Evolutionary conservation across 768 basidiomycete genomes (phyloP).

Genomic region (Phylloporus arenicola): DNA sequence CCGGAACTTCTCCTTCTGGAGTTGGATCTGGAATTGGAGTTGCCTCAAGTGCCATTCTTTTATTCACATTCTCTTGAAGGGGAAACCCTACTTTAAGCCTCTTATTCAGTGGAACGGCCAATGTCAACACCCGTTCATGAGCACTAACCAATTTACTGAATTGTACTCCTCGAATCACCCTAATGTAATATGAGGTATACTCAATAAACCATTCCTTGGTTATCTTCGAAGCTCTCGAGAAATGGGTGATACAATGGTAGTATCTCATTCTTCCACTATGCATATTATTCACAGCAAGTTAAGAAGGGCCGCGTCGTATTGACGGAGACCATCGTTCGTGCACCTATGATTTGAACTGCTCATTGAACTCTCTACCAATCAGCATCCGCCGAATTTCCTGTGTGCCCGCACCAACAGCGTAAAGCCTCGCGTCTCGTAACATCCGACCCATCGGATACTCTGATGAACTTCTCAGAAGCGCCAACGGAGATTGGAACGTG

Average conservation of each 20-base stretch:
- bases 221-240: background rate
- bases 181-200: background rate
- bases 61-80: slow-evolving; percentile 19
- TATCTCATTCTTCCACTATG: too few species aligned
- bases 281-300: too few species aligned
- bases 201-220: too few species aligned
- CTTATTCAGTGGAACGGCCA: too few species aligned
- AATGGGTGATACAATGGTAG: background rate
- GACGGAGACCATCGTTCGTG: background rate
- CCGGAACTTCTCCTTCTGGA: too few species aligned
- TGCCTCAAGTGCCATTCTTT: too few species aligned
- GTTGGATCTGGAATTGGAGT: too few species aligned
- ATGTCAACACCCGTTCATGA: too few species aligned
- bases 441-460: slow-evolving; percentile 90
- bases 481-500: background rate
- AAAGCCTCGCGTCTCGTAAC: slow-evolving; percentile 80
- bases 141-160: too few species aligned
- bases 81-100: slow-evolving; percentile 29
- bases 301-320: too few species aligned
- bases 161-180: background rate
- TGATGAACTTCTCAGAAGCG: slow-evolving; percentile 25
- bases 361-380: slow-evolving; percentile 90
- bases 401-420: slow-evolving; percentile 94
- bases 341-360: slow-evolving; percentile 42
- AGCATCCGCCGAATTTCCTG: slow-evolving; percentile 94